A percentile compares a stretch with the other conserved stretches of the same genome.
phyloP scores from a whole-genome alignment of 2,329 filamentous ascomycete species.

The Juglanconis juglandina region DNA sequence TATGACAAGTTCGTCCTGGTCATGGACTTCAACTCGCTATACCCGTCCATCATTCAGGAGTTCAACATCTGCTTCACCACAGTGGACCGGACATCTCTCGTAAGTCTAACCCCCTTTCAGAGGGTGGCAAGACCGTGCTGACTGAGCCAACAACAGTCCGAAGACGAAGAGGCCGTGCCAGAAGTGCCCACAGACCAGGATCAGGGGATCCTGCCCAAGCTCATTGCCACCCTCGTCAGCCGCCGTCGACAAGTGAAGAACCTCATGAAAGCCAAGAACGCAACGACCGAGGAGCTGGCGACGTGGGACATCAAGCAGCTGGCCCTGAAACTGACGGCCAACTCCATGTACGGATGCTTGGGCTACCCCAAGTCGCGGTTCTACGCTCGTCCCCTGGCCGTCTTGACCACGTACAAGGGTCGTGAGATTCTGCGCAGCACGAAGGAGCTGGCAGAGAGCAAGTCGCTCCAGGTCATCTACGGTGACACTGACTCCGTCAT shows the following conservation, averaged over 20 bases:
- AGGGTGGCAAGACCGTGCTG: slow-evolving; percentile 21
- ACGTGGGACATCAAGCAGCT: slow-evolving; percentile 99
- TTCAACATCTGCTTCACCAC: slow-evolving; percentile 99
- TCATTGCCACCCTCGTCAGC: slow-evolving; percentile 88
- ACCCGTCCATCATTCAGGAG: slow-evolving; percentile 98
- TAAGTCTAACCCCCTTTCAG: slow-evolving; percentile 40
- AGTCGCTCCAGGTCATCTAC: slow-evolving; percentile 91
- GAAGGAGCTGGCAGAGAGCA: slow-evolving; percentile 90
- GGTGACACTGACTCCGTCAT: slow-evolving; percentile 99
- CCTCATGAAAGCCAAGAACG: slow-evolving; percentile 90
- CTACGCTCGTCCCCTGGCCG: slow-evolving; percentile 89
- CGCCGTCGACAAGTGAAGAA: slow-evolving; percentile 90
- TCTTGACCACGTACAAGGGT: slow-evolving; percentile 95
- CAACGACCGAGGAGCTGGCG: slow-evolving; percentile 79
- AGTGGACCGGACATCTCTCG: slow-evolving; percentile 71
- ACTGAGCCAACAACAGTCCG: slow-evolving; percentile 44
- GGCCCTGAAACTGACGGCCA: slow-evolving; percentile 93
- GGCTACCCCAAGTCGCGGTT: slow-evolving; percentile 97
- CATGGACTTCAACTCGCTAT: slow-evolving; percentile 99
- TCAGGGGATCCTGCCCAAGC: slow-evolving; percentile 80
- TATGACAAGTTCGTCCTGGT: slow-evolving; percentile 98
- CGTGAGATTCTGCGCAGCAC: slow-evolving; percentile 95
- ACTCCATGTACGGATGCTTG: slow-evolving; percentile 99
- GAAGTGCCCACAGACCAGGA: slow-evolving; percentile 77
- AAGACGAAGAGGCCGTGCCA: slow-evolving; percentile 84